Percentiles rank a stretch among this genome's conserved stretches.
These are phyloP conservation scores for Dendrostoma leiphaemia DNA, from an alignment of 2,329 filamentous ascomycete species.

Conservation along the genomic window DNA sequence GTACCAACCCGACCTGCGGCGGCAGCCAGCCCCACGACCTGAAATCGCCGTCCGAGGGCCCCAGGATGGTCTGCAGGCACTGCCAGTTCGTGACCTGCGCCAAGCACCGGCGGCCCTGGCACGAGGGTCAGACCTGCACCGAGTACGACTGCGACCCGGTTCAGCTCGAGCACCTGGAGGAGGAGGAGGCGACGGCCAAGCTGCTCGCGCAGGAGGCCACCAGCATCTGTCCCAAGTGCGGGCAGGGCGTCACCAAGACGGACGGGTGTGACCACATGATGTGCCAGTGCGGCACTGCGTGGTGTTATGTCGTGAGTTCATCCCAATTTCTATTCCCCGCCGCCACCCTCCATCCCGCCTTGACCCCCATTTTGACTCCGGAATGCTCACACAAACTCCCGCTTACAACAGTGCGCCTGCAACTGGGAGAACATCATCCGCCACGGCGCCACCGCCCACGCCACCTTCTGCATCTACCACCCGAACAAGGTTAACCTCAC, in stretches of 20 bases:
- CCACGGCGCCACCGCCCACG: slow-evolving; percentile 7
- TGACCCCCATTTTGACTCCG: neutral
- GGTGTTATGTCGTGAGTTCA: slow-evolving; percentile 18
- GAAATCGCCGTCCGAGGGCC: neutral
- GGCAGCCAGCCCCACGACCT: slow-evolving; percentile 13
- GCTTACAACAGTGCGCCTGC: slow-evolving; percentile 5
- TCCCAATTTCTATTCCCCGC: no score
- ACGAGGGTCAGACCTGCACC: slow-evolving; percentile 10
- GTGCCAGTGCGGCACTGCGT: slow-evolving; percentile 13
- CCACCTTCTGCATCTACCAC: slow-evolving; percentile 18
- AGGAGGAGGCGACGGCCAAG: slow-evolving; percentile 17
- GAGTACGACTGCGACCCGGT: slow-evolving; percentile 14
- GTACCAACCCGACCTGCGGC: slow-evolving; percentile 13
- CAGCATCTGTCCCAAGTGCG: slow-evolving; percentile 17
- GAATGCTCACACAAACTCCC: neutral
- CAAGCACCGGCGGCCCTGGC: slow-evolving; percentile 16
- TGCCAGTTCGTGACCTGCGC: slow-evolving; percentile 13
- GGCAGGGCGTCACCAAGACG: slow-evolving; percentile 17
- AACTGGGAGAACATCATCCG: slow-evolving; percentile 15
- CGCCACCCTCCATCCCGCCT: neutral
- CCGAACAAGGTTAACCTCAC: slow-evolving; percentile 17
- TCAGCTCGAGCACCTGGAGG: slow-evolving; percentile 17
- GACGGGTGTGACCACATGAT: slow-evolving; percentile 15
- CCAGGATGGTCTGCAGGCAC: slow-evolving; percentile 15
- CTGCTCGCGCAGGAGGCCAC: slow-evolving; percentile 6